These are phyloP conservation scores for Spongiforma sp. DNA, from an alignment of 1,284 basidiomycete genomes.

Conservation along the genomic window DNA sequence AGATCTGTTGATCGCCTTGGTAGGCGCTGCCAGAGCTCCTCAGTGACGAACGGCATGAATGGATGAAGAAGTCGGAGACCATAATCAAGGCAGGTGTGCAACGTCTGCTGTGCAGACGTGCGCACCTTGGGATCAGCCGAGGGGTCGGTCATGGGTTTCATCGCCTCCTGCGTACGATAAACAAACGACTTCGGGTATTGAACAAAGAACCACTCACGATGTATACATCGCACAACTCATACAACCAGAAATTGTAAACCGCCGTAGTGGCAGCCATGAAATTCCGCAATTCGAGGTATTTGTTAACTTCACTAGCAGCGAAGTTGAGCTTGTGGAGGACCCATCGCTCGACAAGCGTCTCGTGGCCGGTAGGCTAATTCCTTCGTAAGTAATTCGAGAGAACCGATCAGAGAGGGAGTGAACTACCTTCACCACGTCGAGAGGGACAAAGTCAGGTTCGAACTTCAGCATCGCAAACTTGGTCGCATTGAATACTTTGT, in stretches of 20 bases:
- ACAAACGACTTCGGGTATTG: constrained; percentile 7
- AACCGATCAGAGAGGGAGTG: neutral
- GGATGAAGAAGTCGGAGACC: constrained; percentile 94
- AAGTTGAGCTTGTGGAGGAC: constrained; percentile 93
- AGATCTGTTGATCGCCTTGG: constrained; percentile 84
- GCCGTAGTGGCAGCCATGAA: constrained; percentile 92
- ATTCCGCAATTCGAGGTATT: constrained; percentile 79
- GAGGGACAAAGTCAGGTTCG: constrained; percentile 82
- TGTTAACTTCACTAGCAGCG: constrained; percentile 81
- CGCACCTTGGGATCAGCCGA: constrained; percentile 66
- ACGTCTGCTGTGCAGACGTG: constrained; percentile 91
- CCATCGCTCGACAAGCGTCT: constrained; percentile 95
- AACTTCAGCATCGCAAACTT: constrained; percentile 98
- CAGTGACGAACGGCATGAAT: constrained; percentile 99
- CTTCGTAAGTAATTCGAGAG: constrained; percentile 11
- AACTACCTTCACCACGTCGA: constrained; percentile 68
- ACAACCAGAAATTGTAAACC: constrained; percentile 96
- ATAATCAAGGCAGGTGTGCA: constrained; percentile 94
- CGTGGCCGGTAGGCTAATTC: constrained; percentile 81
- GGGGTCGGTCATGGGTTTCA: constrained; percentile 95
- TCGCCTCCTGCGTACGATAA: constrained; percentile 74
- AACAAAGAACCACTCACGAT: constrained; percentile 65
- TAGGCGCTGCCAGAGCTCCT: constrained; percentile 98
- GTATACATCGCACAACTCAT: constrained; percentile 98
- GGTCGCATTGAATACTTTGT: constrained; percentile 99